phyloP scores from a whole-genome alignment of 2,329 filamentous ascomycete genomes.

The Gyromitra esculenta region DNA sequence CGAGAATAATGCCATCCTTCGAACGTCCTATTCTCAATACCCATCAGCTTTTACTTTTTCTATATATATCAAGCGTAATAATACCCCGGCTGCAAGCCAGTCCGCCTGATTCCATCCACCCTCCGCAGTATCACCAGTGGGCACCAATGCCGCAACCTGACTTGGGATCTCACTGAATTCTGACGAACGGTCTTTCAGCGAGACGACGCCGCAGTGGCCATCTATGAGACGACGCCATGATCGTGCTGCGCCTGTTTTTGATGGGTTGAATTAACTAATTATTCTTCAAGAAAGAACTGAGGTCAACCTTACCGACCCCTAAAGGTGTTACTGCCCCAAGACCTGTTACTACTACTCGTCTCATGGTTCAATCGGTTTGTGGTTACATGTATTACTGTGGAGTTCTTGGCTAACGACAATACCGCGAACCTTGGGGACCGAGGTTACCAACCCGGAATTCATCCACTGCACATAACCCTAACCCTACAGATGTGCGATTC shows the following conservation, averaged over 20 bases:
- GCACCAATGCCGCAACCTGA: constrained; percentile 84
- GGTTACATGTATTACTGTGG: background rate
- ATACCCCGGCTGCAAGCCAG: constrained; percentile 61
- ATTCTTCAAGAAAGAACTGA: background rate
- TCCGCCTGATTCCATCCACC: constrained; percentile 64
- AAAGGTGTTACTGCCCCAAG: constrained; percentile 84
- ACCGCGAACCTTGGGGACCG: background rate
- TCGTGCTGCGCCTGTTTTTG: constrained; percentile 69
- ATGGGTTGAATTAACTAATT: constrained; percentile 22
- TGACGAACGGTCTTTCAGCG: constrained; percentile 71
- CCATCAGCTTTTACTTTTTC: constrained; percentile 23
- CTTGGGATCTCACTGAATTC: constrained; percentile 79
- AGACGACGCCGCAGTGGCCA: constrained; percentile 81
- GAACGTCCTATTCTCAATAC: constrained; percentile 65
- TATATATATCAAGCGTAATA: constrained; percentile 21
- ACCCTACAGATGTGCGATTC: constrained; percentile 16
- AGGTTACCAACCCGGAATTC: background rate
- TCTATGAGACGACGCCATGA: constrained; percentile 85
- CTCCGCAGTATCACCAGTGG: constrained; percentile 64
- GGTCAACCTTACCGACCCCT: constrained; percentile 71
- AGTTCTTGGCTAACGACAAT: background rate
- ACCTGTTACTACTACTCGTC: constrained; percentile 84
- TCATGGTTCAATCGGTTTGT: constrained; percentile 61
- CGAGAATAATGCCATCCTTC: constrained; percentile 88
- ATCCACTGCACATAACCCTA: constrained; percentile 21